Base-by-base conservation (phyloP, 306 rosid genomes). In the Cucumis cinereus region DNA sequence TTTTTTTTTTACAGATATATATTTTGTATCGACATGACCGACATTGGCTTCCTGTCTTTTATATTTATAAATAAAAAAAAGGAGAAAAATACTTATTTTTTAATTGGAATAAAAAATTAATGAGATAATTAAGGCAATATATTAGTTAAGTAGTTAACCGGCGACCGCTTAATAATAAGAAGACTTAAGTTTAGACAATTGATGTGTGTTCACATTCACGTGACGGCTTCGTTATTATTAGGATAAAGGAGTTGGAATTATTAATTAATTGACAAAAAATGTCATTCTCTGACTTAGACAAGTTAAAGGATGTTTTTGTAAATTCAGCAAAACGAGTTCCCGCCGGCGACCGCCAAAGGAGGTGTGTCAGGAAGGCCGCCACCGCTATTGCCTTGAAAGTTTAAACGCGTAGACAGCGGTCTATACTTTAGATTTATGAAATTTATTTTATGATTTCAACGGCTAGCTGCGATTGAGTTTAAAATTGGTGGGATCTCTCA, bases 201-300 rank as follows among this genome's bases (percentile, higher is more conserved):
- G n/a, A 41, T 33, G 56, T 20, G 24, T 68, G 24, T 68, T 68
- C 16, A 68, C 71, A 66, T 66, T 66, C 30, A 66, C 30, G 49
- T 68, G 74, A 68, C 74, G 43, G 74, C 74, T 68, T 43, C 36
- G 13, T 68, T 43, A 23, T 68, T 22, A 23, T 68, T 22, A 68
- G 5, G 55, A 12, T 5, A 50, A 38, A 3, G 52, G 52, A 66
- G 55, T 41, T 68, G 12, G 35, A 43, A 43, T 23, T 45, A 43
- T 23, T 45, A 68, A 67, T 15, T 50, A 5, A 53, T 20, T 30
- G 4, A 36, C 7, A 6, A 49, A 68, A 40, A 43, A 43, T n/a
- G 2, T 7, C 73, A 67, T 38, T 19, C 16, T 38, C 23, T 66
- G 7, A 26, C 45, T 23, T n/a, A 8, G 1, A 12, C 0, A 12